Evolutionary conservation across 2,329 filamentous ascomycete species (phyloP).

Genomic region (Exophiala phaeomuriformis): DNA sequence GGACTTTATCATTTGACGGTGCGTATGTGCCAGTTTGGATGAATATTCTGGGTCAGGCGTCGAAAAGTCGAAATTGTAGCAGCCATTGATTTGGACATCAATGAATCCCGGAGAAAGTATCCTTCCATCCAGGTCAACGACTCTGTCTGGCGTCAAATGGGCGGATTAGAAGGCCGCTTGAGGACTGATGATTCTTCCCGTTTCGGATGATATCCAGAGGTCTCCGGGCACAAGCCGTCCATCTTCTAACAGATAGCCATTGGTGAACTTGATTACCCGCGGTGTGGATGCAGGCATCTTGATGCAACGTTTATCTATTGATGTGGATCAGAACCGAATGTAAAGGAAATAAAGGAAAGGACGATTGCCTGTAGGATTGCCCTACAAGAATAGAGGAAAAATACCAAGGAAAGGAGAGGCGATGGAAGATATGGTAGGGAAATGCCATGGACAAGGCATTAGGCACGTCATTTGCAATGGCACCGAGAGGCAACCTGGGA

Average conservation of each 20-base stretch:
- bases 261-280: constrained; percentile 77
- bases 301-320: constrained; percentile 31
- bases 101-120: constrained; percentile 82
- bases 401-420: constrained; percentile 50
- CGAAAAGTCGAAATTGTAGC: constrained; percentile 88
- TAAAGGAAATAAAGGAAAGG: constrained; percentile 7
- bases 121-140: constrained; percentile 71
- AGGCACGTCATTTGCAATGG: constrained; percentile 19
- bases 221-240: constrained; percentile 64
- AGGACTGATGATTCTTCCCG: constrained; percentile 72
- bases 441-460: neutral
- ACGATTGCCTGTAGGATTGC: constrained; percentile 19
- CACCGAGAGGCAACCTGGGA: neutral
- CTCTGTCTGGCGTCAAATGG: constrained; percentile 56
- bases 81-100: constrained; percentile 86
- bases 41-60: constrained; percentile 61
- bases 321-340: constrained; percentile 24
- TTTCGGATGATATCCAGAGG: constrained; percentile 77
- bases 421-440: constrained; percentile 35
- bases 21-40: constrained; percentile 64
- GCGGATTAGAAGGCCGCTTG: constrained; percentile 51
- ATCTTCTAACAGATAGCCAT: constrained; percentile 69
- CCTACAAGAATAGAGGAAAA: constrained; percentile 21
- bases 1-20: constrained; percentile 63
- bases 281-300: constrained; percentile 28